These are phyloP conservation scores for Plasmodium yoelii DNA, from an alignment of 169 alveolate species.

Conservation along the genomic window DNA sequence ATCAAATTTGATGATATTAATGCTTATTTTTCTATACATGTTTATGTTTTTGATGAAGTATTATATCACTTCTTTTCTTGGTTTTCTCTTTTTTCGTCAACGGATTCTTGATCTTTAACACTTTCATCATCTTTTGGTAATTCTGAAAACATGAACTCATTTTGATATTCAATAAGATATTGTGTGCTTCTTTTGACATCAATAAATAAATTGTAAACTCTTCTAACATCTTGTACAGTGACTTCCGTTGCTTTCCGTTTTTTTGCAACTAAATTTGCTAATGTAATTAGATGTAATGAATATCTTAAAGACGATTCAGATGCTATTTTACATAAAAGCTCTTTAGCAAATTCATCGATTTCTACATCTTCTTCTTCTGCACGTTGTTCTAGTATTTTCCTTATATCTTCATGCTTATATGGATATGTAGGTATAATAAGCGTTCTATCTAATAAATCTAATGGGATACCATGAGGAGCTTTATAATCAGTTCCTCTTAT, in stretches of 20 bases:
- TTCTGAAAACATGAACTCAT: conserved; percentile 93
- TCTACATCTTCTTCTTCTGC: conserved; percentile 99
- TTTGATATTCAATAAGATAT: conserved; percentile 93
- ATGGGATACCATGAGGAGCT: conserved; percentile 99
- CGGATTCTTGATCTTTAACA: conserved; percentile 35
- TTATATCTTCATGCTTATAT: conserved; percentile 92
- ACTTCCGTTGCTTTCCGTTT: conserved; percentile 94
- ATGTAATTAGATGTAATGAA: conserved; percentile 93
- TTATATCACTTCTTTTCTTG: conserved; percentile 42
- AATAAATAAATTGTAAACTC: conserved; percentile 96
- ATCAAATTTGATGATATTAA: not conserved
- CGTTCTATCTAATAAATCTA: conserved; percentile 97
- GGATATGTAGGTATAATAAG: conserved; percentile 98
- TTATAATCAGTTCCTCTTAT: conserved; percentile 98
- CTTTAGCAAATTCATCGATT: conserved; percentile 96
- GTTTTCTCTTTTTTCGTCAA: conserved; percentile 62
- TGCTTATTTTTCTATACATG: too few relatives aligned
- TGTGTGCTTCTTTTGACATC: conserved; percentile 97
- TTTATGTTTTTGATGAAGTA: too few relatives aligned
- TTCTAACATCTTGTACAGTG: conserved; percentile 95
- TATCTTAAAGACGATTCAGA: conserved; percentile 96
- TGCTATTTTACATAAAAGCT: conserved; percentile 95
- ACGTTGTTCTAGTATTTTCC: conserved; percentile 95
- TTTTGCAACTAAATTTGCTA: conserved; percentile 91
- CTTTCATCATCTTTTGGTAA: conserved; percentile 70